A percentile compares a stretch with the other conserved stretches of the same genome.
Conservation (phyloP, 2,329 filamentous ascomycete species). For the Aspergillaceae sp. region DNA sequence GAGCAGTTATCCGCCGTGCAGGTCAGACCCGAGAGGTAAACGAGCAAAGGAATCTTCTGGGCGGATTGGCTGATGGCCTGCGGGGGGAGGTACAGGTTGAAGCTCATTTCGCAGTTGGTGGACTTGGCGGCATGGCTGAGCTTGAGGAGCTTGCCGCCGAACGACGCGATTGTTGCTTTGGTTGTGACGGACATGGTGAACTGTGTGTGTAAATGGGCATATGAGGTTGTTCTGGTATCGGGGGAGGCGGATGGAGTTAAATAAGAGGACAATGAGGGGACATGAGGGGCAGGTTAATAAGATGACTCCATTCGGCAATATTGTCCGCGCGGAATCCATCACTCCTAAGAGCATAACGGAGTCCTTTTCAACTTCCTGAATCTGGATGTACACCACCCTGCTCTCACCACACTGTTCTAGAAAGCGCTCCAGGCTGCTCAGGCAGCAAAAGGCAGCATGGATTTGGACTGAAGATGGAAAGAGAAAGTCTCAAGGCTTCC, state of each 20-base stretch:
- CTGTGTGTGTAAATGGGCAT: slow-evolving; percentile 3
- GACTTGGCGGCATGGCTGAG: slow-evolving; percentile 72
- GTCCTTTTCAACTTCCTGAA: too few species aligned
- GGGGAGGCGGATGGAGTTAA: background rate
- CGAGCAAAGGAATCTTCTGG: slow-evolving; percentile 68
- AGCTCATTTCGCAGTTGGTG: slow-evolving; percentile 79
- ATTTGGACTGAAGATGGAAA: too few species aligned
- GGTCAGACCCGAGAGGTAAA: slow-evolving; percentile 90
- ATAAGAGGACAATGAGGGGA: slow-evolving; percentile 19
- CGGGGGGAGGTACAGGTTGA: slow-evolving; percentile 86
- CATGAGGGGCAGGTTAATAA: background rate
- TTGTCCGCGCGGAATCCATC: background rate
- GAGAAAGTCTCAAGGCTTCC: too few species aligned
- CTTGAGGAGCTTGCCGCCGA: slow-evolving; percentile 91
- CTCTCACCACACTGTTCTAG: too few species aligned
- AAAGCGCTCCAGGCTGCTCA: too few species aligned
- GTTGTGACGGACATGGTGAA: slow-evolving; percentile 70
- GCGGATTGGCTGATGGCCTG: slow-evolving; percentile 47
- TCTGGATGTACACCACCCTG: too few species aligned
- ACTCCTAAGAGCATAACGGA: background rate
- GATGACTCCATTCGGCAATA: background rate
- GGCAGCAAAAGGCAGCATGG: too few species aligned
- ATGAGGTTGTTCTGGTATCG: background rate
- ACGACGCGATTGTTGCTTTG: slow-evolving; percentile 79
- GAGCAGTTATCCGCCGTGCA: slow-evolving; percentile 79